Base-by-base conservation (phyloP, 768 basidiomycete species). In the Kwoniella newhampshirensis region DNA sequence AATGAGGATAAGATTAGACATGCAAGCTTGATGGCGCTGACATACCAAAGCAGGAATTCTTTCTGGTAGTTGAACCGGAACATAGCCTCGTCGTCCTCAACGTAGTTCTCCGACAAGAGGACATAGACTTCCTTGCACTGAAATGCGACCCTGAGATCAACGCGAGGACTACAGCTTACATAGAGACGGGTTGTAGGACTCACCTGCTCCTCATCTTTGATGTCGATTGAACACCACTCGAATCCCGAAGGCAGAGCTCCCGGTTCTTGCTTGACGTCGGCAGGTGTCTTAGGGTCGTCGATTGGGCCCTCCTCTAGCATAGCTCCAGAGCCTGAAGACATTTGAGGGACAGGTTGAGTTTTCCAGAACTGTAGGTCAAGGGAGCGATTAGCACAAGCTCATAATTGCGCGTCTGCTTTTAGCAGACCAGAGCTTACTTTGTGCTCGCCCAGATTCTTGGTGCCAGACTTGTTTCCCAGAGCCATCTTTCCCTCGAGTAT, bases 41-140 rank as follows among this genome's bases (percentile, higher is more conserved):
- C 78, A 23, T 63, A 89, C 96, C 96, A 99, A 73, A 85, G 80
- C 27, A 99, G 80, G 76, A 99, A 99, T 74, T 97, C 91, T 3
- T 91, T 85, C 40, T 87, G 89, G 69, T 99, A 99, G 73, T 89
- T 86, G 81, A 99, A 97, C 32, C 96, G 85, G 81, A 98, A 96
- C n/a, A 88, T 82, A 4, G 93, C 93, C 47, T 91, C 87, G 64
- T 89, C 87, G 71, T 99, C 96, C 75, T 99, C 96, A 42, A 99
- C 92, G 66, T 98, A 99, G 77, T 98, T 88, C 12, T 86, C 81
- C 3, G 91, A 96, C 37, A 99, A 80, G 2, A 99, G 81, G 63
- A 91, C 86, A 68, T 96, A 89, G 12, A 97, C 85, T 74, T 99
- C 96, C 70, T 89, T 87, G 63, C 85, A 84, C 91, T 97, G 55